A percentile compares a stretch with the other conserved stretches of the same genome.
These are phyloP conservation scores for Eutrema salsugineum DNA, from an alignment of 441 rosid genomes.

Conservation along the genomic window DNA sequence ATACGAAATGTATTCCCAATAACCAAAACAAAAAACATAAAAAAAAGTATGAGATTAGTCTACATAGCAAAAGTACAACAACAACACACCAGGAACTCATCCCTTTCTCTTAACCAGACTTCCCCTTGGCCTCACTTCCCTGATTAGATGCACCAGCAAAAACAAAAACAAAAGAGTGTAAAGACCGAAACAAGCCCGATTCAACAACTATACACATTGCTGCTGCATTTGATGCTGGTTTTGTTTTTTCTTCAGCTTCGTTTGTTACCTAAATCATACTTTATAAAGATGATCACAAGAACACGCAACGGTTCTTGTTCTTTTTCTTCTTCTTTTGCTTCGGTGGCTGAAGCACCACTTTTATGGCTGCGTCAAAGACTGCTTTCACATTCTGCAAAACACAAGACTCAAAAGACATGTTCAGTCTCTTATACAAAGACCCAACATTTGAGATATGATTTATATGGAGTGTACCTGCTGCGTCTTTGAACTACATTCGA, in stretches of 20 bases:
- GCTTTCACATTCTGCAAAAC: slow-evolving; percentile 72
- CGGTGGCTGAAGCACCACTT: slow-evolving; percentile 87
- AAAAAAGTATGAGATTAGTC: slow-evolving; percentile 24
- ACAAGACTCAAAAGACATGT: background rate
- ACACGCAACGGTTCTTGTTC: slow-evolving; percentile 56
- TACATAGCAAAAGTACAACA: slow-evolving; percentile 20
- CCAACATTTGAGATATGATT: background rate
- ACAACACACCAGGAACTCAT: slow-evolving; percentile 28
- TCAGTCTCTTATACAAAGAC: background rate
- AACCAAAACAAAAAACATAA: background rate
- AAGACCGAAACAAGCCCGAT: slow-evolving; percentile 10
- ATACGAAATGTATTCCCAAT: slow-evolving; percentile 14
- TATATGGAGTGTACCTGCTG: slow-evolving; percentile 58
- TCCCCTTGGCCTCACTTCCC: slow-evolving; percentile 20
- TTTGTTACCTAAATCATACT: slow-evolving; percentile 16
- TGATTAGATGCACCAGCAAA: slow-evolving; percentile 27
- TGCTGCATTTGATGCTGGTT: slow-evolving; percentile 16
- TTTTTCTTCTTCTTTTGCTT: slow-evolving; percentile 86
- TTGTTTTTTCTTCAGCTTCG: background rate
- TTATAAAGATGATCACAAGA: slow-evolving; percentile 58
- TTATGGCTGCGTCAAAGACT: slow-evolving; percentile 85
- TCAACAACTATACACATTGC: slow-evolving; percentile 22
- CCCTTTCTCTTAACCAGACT: background rate
- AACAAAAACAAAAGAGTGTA: background rate
- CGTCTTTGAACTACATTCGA: slow-evolving; percentile 93